Conservation (phyloP, 208 protist genomes). For the Trypanosoma boissoni region DNA sequence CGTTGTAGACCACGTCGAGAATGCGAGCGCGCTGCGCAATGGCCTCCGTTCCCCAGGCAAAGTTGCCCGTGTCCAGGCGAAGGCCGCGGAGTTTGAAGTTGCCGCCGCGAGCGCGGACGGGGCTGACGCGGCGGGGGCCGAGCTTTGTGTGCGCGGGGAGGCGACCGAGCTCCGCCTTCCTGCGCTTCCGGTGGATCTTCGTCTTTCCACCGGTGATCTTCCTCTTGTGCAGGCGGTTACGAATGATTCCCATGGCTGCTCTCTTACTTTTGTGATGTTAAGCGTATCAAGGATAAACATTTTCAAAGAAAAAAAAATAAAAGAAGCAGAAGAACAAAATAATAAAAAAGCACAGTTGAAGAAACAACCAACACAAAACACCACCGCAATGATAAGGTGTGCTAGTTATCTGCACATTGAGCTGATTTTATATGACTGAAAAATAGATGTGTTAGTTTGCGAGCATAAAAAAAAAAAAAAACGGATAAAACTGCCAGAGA, state of each 20-base stretch:
- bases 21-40: constrained; percentile 94
- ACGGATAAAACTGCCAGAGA: too few species aligned
- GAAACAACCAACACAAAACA: too few species aligned
- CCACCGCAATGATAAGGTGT: too few species aligned
- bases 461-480: too few species aligned
- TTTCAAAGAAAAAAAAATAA: not conserved
- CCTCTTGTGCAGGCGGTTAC: constrained; percentile 97
- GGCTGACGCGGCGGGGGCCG: constrained; percentile 87
- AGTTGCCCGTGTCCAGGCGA: constrained; percentile 98
- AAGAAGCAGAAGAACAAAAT: not conserved
- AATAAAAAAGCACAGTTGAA: too few species aligned
- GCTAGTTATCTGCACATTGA: too few species aligned
- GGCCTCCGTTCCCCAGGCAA: constrained; percentile 94
- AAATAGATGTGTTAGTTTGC: too few species aligned
- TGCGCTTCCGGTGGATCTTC: constrained; percentile 91
- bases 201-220: constrained; percentile 97
- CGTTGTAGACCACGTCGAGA: constrained; percentile 99
- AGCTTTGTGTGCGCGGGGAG: constrained; percentile 97
- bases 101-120: constrained; percentile 96
- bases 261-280: not conserved
- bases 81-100: constrained; percentile 99
- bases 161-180: constrained; percentile 98
- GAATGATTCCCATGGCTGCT: constrained; percentile 95
- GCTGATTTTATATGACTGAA: too few species aligned
- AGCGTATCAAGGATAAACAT: constrained; percentile 1